A percentile compares a stretch with the other conserved stretches of the same genome.
These are phyloP conservation scores for Choanephora cucurbitarum DNA, from an alignment of 371 early-diverging fungal species.

Conservation along the genomic window DNA sequence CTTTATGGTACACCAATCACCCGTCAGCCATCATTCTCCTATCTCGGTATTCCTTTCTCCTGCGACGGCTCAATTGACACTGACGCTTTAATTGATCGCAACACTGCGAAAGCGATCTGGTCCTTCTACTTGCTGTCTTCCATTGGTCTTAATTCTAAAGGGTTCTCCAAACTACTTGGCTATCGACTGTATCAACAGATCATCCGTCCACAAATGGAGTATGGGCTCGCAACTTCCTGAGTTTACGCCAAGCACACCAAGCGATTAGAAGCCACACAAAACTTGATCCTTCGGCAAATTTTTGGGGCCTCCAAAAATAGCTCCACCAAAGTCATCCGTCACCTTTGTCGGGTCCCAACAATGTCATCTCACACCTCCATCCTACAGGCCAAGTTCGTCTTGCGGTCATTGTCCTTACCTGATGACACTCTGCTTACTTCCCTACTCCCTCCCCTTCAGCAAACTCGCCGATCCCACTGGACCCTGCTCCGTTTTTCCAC, in stretches of 20 bases:
- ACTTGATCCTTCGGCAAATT: not conserved
- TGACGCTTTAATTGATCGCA: not conserved
- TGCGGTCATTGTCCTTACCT: not conserved
- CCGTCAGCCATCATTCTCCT: not conserved
- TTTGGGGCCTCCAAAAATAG: not conserved
- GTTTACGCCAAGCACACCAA: not conserved
- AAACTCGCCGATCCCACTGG: not conserved
- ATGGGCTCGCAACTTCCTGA: slow-evolving; percentile 7
- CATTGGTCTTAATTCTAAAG: not conserved
- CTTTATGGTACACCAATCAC: not conserved
- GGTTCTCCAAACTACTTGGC: slow-evolving; percentile 33
- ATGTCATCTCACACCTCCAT: not conserved
- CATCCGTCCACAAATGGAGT: slow-evolving; percentile 16
- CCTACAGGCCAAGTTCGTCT: not conserved
- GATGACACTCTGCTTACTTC: not conserved
- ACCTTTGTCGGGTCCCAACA: not conserved
- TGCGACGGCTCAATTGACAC: not conserved
- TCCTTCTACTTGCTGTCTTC: not conserved
- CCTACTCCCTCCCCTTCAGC: not conserved
- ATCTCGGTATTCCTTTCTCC: not conserved
- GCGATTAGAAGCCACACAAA: not conserved
- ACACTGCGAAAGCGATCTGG: not conserved
- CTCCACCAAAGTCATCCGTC: not conserved
- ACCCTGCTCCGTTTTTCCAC: not conserved
- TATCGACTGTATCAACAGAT: slow-evolving; percentile 3